These are phyloP conservation scores for Silene conica DNA, from an alignment of 148 eudicot species.

Conservation along the genomic window DNA sequence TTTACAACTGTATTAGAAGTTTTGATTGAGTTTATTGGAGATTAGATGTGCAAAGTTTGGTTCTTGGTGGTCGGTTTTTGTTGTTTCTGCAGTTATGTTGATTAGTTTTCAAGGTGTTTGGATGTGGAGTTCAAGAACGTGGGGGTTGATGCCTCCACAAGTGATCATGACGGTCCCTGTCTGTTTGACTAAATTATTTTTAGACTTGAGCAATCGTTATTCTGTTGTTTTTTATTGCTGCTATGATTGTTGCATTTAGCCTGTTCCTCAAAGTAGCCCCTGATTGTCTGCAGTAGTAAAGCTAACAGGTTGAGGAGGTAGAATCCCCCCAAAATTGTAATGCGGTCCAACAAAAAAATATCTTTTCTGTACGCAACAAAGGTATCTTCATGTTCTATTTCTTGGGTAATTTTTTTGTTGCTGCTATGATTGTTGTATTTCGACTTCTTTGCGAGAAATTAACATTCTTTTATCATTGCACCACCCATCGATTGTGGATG, in stretches of 20 bases:
- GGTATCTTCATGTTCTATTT: slow-evolving; percentile 37
- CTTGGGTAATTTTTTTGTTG: background rate
- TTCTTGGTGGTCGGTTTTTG: background rate
- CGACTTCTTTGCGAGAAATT: slow-evolving; percentile 83
- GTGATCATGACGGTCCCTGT: background rate
- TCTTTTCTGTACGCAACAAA: slow-evolving; percentile 21
- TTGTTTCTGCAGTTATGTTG: slow-evolving; percentile 41
- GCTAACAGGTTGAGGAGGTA: slow-evolving; percentile 67
- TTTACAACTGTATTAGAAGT: background rate
- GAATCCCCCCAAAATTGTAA: slow-evolving; percentile 34
- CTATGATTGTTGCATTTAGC: background rate
- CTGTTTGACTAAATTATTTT: background rate
- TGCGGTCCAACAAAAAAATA: slow-evolving; percentile 44
- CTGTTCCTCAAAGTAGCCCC: background rate
- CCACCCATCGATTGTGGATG: slow-evolving; percentile 81
- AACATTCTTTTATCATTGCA: slow-evolving; percentile 80
- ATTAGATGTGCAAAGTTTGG: background rate
- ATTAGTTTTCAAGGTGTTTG: slow-evolving; percentile 50
- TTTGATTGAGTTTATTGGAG: background rate
- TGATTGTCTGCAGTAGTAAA: slow-evolving; percentile 65
- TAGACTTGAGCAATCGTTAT: too few species aligned
- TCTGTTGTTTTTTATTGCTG: background rate
- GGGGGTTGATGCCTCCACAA: slow-evolving; percentile 45
- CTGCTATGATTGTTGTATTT: too few species aligned
- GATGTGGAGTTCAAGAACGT: slow-evolving; percentile 60